Evolutionary conservation across 176 grass and related monocot species (phyloP).

Genomic region (Lolium rigidum): DNA sequence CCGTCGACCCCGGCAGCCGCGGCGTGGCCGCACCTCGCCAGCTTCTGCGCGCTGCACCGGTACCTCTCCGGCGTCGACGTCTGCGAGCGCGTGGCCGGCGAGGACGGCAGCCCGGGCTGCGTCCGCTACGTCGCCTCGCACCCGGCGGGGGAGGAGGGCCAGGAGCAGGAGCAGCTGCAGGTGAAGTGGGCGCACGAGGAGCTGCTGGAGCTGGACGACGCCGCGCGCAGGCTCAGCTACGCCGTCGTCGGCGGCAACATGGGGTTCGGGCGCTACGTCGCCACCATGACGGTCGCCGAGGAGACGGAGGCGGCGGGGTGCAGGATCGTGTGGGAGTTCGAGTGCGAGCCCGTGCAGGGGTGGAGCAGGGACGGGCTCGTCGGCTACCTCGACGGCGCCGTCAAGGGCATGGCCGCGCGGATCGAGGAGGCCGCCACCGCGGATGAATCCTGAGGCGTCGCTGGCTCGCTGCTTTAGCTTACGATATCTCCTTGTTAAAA

Average conservation of each 20-base stretch:
- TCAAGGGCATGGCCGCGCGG: conserved; percentile 58
- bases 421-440: conserved; percentile 46
- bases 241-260: conserved; percentile 63
- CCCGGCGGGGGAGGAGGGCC: background rate
- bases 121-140: conserved; percentile 56
- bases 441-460: background rate
- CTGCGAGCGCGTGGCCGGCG: conserved; percentile 55
- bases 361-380: conserved; percentile 59
- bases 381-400: conserved; percentile 45
- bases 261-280: conserved; percentile 67
- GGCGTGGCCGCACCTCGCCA: conserved; percentile 73
- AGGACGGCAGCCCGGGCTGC: conserved; percentile 49
- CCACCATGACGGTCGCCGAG: conserved; percentile 41
- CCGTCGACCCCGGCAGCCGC: conserved; percentile 37
- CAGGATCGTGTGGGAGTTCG: conserved; percentile 64
- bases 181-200: conserved; percentile 67
- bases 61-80: conserved; percentile 58
- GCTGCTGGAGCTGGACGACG: conserved; percentile 60
- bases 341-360: conserved; percentile 68
- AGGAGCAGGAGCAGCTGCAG: background rate
- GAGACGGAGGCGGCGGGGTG: background rate
- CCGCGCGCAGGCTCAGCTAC: conserved; percentile 50
- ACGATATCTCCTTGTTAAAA: too few relatives aligned
- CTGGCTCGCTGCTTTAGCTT: background rate
- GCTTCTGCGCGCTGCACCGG: conserved; percentile 66